Base-by-base conservation (phyloP, 306 rosid genomes). In the Hippophae tibetana region DNA sequence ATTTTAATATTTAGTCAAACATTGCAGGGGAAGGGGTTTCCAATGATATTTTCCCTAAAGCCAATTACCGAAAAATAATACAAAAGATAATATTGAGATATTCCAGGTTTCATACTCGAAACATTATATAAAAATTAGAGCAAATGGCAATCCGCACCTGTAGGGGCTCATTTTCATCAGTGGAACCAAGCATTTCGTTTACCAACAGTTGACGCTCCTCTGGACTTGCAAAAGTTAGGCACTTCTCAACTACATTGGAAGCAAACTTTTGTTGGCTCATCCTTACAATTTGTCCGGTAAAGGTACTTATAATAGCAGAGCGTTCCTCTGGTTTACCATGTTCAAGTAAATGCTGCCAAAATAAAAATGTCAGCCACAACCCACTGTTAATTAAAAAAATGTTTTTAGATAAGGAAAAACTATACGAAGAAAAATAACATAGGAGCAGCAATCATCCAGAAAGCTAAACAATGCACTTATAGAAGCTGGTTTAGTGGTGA, bases 261-360 rank as follows among this genome's bases (percentile, higher is more conserved):
- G 99, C 99, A 86, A 80, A 88, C 72, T 92, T 92, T 75, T 92
- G 99, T 69, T 88, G 96, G 72, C 99, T 92, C 96, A 92, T 92
- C 80, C 84, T 82, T 58, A 92, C 88, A 81, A 92, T 92, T 74
- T 92, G 95, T 48, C 99, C 99, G 2, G 90, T 95, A 52, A 92
- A 96, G 86, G 88, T 78, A 76, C 71, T 74, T 78, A 92, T 92
- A 62, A 88, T 79, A 63, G 72, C 76, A 63, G 95, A 73, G 67
- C 93, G 81, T 62, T 88, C 99, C 18, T 76, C 76, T 10, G 85
- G 85, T 67, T 85, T 83, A 45, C 96, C 96, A 61, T 82, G 84
- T 77, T 88, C 80, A 54, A 92, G 79, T 65, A 92, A 80, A 45
- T 92, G 99, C 99, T 92, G 51, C 69, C 71, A 26, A 76, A 76